Conservation (phyloP, 2,329 filamentous ascomycete genomes). For the Xylaria digitata region DNA sequence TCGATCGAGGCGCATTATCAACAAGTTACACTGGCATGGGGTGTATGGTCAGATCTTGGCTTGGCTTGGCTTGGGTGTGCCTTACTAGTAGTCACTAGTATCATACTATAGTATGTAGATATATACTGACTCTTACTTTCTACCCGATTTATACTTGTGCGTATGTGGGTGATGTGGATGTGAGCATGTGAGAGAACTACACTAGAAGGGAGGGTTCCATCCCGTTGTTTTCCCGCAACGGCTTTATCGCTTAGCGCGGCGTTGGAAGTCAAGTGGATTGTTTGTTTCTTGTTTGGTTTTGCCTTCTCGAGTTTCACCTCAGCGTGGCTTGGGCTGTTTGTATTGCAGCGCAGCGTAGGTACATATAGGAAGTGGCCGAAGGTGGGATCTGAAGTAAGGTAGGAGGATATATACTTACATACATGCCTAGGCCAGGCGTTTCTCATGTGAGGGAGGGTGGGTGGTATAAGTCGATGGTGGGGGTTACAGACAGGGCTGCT, state of each 20-base stretch:
- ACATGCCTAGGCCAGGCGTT: too few relatives aligned
- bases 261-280: conserved; percentile 1
- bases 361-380: too few relatives aligned
- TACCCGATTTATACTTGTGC: neutral
- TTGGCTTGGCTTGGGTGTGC: neutral
- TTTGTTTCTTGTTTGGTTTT: neutral
- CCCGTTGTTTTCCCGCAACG: neutral
- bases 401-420: too few relatives aligned
- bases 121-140: neutral
- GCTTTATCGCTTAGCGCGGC: conserved; percentile 27
- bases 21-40: conserved; percentile 24
- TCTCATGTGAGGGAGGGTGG: neutral
- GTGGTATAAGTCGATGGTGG: neutral
- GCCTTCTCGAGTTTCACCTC: neutral
- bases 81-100: neutral
- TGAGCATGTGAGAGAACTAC: neutral
- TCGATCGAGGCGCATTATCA: conserved; percentile 36
- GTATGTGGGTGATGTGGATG: neutral
- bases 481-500: neutral
- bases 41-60: neutral
- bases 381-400: too few relatives aligned
- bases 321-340: neutral
- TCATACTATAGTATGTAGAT: too few relatives aligned
- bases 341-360: too few relatives aligned
- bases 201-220: neutral